These are phyloP conservation scores for Tolypocladium pustulatum DNA, from an alignment of 2,329 filamentous ascomycete genomes.

Conservation along the genomic window DNA sequence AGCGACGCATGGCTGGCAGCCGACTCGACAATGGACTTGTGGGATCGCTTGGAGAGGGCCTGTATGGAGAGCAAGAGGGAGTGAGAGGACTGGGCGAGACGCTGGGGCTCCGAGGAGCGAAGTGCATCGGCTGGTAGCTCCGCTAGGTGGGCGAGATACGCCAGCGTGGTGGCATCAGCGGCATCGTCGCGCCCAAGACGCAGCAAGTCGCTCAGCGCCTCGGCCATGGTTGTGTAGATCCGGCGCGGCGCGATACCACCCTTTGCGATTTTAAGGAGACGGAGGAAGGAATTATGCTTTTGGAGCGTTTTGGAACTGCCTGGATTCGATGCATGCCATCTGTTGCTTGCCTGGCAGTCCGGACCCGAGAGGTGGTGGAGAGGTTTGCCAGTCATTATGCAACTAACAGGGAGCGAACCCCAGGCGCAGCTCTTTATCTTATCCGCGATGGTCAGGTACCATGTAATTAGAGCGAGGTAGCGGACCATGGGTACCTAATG, in stretches of 20 bases:
- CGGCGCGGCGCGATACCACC: background rate
- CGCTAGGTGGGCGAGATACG: slow-evolving; percentile 69
- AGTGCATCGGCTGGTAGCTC: slow-evolving; percentile 67
- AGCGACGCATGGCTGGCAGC: slow-evolving; percentile 68
- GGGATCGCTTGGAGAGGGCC: slow-evolving; percentile 77
- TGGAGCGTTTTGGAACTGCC: background rate
- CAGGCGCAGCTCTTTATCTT: background rate
- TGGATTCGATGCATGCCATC: background rate
- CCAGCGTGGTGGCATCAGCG: slow-evolving; percentile 42
- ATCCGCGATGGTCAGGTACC: background rate
- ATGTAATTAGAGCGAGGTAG: background rate
- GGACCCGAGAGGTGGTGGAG: background rate
- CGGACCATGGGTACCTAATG: too few species aligned
- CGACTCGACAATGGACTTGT: slow-evolving; percentile 74
- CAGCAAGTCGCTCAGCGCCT: slow-evolving; percentile 24
- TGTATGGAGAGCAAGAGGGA: slow-evolving; percentile 76
- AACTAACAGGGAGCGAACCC: background rate
- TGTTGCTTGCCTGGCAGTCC: background rate
- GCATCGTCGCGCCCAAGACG: slow-evolving; percentile 19
- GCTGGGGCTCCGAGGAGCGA: slow-evolving; percentile 63
- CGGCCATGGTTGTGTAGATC: slow-evolving; percentile 18
- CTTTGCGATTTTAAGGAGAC: background rate
- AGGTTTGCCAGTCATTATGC: background rate
- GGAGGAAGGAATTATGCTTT: background rate
- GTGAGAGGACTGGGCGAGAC: slow-evolving; percentile 71